phyloP scores from a whole-genome alignment of 2,329 filamentous ascomycete genomes.

The Mycocentrospora acerina region DNA sequence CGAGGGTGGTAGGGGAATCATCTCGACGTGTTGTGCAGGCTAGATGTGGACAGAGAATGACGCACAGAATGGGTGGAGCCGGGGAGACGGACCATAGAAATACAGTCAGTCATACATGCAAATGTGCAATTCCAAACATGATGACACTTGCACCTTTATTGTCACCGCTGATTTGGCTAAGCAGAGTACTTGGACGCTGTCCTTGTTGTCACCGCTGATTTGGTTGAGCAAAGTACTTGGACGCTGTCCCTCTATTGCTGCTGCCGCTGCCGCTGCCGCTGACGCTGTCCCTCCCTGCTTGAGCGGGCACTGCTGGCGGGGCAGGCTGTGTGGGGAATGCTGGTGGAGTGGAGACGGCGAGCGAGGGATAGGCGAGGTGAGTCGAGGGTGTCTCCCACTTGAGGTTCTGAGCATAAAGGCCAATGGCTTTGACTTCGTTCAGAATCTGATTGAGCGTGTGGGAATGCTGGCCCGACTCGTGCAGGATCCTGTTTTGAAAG shows the following conservation, averaged over 20 bases:
- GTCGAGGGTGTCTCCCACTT: constrained; percentile 31
- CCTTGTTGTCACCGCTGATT: no score
- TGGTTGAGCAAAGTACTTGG: constrained; percentile 1
- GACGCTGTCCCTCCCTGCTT: background rate
- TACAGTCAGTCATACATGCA: no score
- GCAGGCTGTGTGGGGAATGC: constrained; percentile 11
- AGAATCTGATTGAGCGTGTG: constrained; percentile 29
- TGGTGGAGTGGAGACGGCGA: constrained; percentile 9
- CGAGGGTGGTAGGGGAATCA: constrained; percentile 62
- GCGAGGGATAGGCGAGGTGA: constrained; percentile 4
- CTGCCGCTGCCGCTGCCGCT: no score
- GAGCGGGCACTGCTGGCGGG: constrained; percentile 3
- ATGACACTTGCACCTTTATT: no score
- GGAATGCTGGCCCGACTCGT: constrained; percentile 35
- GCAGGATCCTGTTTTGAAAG: constrained; percentile 36
- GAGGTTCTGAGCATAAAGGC: constrained; percentile 25
- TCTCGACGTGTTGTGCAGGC: no score
- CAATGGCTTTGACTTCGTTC: constrained; percentile 29
- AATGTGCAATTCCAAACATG: no score
- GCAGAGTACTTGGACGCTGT: constrained; percentile 1
- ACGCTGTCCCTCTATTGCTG: background rate
- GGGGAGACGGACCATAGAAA: no score
- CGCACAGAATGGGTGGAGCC: no score
- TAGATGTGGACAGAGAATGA: no score
- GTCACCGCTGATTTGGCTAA: no score